phyloP scores from a whole-genome alignment of 2,329 filamentous ascomycete species.

The Talaromyces pinophilus region DNA sequence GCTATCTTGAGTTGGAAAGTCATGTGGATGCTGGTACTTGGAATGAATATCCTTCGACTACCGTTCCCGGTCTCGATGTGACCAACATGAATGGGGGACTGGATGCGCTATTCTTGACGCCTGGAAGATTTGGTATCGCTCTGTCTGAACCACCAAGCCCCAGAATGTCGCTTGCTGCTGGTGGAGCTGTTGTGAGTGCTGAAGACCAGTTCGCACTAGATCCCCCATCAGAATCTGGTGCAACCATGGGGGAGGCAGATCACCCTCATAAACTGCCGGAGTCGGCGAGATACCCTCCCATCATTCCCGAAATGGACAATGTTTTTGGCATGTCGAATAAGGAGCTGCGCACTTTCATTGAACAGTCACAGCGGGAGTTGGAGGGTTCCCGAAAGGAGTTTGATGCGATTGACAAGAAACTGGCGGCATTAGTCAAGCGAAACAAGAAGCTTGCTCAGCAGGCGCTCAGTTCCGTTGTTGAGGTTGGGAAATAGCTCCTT shows the following conservation, averaged over 20 bases:
- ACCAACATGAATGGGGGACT: slow-evolving; percentile 48
- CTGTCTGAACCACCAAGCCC: slow-evolving; percentile 36
- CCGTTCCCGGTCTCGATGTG: slow-evolving; percentile 43
- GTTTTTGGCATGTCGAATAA: slow-evolving; percentile 46
- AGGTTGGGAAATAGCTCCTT: slow-evolving; percentile 25
- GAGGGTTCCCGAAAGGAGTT: slow-evolving; percentile 71
- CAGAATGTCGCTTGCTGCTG: slow-evolving; percentile 14
- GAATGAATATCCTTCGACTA: slow-evolving; percentile 41
- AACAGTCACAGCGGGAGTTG: slow-evolving; percentile 62
- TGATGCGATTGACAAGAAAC: slow-evolving; percentile 49
- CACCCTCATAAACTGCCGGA: slow-evolving; percentile 41
- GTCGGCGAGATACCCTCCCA: slow-evolving; percentile 36
- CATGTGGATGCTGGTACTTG: slow-evolving; percentile 34
- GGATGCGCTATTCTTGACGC: slow-evolving; percentile 47
- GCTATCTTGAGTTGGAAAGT: slow-evolving; percentile 49
- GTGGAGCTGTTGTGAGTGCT: slow-evolving; percentile 26
- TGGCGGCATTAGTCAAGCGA: slow-evolving; percentile 42
- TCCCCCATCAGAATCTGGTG: slow-evolving; percentile 27
- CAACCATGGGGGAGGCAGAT: slow-evolving; percentile 45
- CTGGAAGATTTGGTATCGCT: slow-evolving; percentile 49
- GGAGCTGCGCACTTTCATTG: slow-evolving; percentile 42
- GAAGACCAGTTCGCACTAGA: slow-evolving; percentile 29
- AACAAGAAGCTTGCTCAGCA: slow-evolving; percentile 48
- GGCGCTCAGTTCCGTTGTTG: slow-evolving; percentile 36
- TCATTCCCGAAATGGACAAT: slow-evolving; percentile 41